phyloP scores from a whole-genome alignment of 129 eudicot species.

The Flaveria robusta region DNA sequence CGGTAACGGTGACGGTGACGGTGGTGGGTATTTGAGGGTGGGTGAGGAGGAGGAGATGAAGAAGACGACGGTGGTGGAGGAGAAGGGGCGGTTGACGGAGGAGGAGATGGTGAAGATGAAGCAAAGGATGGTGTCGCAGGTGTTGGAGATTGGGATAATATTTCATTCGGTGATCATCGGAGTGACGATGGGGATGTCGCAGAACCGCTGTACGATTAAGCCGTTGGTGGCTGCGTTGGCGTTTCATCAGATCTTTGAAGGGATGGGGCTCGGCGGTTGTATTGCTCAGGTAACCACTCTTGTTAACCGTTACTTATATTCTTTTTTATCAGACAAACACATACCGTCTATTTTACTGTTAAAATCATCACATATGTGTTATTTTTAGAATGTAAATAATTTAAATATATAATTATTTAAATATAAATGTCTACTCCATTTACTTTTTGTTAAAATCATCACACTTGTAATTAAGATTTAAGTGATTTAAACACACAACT shows the following conservation, averaged over 20 bases:
- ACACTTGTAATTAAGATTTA: no score
- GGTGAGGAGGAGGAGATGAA: constrained; percentile 44
- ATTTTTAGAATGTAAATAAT: no score
- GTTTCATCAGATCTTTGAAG: constrained; percentile 80
- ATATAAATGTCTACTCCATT: no score
- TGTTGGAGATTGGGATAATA: constrained; percentile 81
- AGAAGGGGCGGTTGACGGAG: constrained; percentile 34
- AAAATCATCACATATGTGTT: no score
- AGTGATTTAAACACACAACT: no score
- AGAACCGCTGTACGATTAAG: constrained; percentile 71
- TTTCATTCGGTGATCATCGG: constrained; percentile 83
- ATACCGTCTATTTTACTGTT: no score
- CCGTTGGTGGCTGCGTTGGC: constrained; percentile 81
- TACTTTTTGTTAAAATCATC: no score
- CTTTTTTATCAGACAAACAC: no score
- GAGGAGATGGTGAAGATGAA: constrained; percentile 61
- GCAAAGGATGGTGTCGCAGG: constrained; percentile 72
- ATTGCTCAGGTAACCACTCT: constrained; percentile 74
- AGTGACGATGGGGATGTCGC: constrained; percentile 85
- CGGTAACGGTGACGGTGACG: constrained; percentile 22
- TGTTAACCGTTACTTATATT: not conserved
- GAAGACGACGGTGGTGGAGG: constrained; percentile 33
- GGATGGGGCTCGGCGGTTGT: constrained; percentile 90
- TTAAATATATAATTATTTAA: no score
- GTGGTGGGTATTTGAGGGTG: constrained; percentile 30